Conservation (phyloP, 139 green algal species). For the Asterochloris erici region DNA sequence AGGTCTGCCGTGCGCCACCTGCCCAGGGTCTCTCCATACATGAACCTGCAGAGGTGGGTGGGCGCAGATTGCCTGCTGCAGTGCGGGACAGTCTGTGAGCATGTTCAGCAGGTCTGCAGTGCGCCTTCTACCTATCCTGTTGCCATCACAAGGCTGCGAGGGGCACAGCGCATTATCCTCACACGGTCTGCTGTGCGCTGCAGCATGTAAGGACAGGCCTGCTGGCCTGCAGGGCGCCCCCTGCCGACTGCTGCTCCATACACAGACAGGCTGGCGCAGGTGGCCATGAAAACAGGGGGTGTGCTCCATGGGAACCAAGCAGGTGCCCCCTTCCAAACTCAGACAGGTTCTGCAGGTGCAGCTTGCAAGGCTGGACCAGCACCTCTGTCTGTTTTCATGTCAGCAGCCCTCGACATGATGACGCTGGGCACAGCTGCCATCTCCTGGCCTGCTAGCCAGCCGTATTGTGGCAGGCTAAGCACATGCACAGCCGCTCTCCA, state of each 20-base stretch:
- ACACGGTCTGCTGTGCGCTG: background rate
- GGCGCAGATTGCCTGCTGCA: background rate
- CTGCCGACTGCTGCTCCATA: too few species aligned
- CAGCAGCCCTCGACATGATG: background rate
- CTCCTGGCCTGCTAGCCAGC: background rate
- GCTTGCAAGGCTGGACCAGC: background rate
- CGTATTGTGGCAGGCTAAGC: background rate
- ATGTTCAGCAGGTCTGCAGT: background rate
- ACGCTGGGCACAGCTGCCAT: background rate
- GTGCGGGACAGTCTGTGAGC: background rate
- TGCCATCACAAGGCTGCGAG: background rate
- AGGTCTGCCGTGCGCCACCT: conserved; percentile 78
- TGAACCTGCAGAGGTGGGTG: conserved; percentile 43
- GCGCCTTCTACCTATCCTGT: background rate
- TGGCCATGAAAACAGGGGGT: too few species aligned
- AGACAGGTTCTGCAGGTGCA: too few species aligned
- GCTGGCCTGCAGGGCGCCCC: background rate
- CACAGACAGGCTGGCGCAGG: too few species aligned
- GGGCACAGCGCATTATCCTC: background rate
- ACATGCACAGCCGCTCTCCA: background rate
- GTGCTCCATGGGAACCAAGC: too few species aligned
- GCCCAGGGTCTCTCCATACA: conserved; percentile 70
- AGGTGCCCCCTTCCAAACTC: too few species aligned
- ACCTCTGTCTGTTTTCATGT: background rate
- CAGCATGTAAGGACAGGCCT: background rate